phyloP scores from a whole-genome alignment of 176 grass and related monocot genomes.

The Tillandsia fasciculata region DNA sequence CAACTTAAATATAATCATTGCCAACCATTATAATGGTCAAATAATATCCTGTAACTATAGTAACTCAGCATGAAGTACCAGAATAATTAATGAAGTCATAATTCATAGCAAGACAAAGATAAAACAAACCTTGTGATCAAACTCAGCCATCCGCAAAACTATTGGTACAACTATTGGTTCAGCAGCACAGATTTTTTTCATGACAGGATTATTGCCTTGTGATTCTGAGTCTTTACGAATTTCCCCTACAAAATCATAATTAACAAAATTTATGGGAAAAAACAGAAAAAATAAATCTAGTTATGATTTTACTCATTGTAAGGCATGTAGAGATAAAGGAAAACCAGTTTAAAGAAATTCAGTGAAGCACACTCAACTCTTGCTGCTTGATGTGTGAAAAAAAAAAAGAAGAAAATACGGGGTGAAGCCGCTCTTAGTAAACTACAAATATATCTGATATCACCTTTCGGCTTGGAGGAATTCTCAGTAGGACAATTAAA shows the following conservation, averaged over 20 bases:
- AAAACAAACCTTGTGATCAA: constrained; percentile 87
- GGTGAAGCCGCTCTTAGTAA: constrained; percentile 11
- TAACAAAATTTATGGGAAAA: constrained; percentile 8
- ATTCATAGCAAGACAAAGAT: neutral
- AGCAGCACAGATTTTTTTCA: constrained; percentile 54
- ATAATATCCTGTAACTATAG: neutral
- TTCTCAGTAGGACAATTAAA: constrained; percentile 22
- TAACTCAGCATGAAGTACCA: neutral
- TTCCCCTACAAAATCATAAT: constrained; percentile 34
- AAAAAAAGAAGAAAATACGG: constrained; percentile 3
- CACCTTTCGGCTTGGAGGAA: constrained; percentile 43
- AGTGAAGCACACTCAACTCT: neutral
- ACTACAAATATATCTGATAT: constrained; percentile 6
- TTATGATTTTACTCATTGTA: constrained; percentile 4
- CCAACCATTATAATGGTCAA: neutral
- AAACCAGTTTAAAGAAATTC: constrained; percentile 6
- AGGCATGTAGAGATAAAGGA: constrained; percentile 2
- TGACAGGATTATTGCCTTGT: constrained; percentile 27
- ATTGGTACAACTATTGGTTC: constrained; percentile 86
- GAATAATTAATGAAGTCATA: neutral
- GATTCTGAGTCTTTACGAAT: constrained; percentile 39
- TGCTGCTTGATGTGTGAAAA: constrained; percentile 1
- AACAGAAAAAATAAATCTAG: constrained; percentile 4
- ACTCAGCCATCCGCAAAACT: constrained; percentile 93
- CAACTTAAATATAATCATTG: neutral